Percentiles rank a stretch among this genome's conserved stretches.
phyloP scores from a whole-genome alignment of 2,329 filamentous ascomycete genomes.

The Metarhizium rileyi region DNA sequence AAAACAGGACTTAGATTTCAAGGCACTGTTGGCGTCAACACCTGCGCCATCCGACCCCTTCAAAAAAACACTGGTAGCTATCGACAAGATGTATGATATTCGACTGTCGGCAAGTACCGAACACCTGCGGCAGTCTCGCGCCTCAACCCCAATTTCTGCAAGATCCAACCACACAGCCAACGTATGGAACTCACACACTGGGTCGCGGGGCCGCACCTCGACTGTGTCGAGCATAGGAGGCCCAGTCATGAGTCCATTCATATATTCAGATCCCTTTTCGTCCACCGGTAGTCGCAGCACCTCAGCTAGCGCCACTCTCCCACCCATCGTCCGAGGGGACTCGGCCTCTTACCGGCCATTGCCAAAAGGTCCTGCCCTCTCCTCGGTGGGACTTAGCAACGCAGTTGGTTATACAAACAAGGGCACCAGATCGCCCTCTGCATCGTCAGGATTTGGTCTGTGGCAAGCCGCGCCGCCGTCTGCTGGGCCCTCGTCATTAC shows the following conservation, averaged over 20 bases:
- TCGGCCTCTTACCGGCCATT: constrained; percentile 18
- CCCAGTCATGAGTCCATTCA: constrained; percentile 24
- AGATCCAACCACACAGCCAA: constrained; percentile 23
- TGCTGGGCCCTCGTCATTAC: constrained; percentile 28
- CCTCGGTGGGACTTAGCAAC: constrained; percentile 8
- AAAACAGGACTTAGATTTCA: constrained; percentile 36
- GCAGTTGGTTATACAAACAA: constrained; percentile 10
- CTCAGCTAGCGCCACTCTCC: constrained; percentile 31
- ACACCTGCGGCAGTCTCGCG: constrained; percentile 45
- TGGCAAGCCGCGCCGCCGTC: constrained; percentile 28
- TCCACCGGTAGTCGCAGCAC: constrained; percentile 32
- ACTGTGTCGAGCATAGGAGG: constrained; percentile 14
- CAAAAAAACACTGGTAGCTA: constrained; percentile 26
- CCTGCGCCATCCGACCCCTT: constrained; percentile 12
- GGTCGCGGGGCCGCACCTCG: constrained; percentile 26
- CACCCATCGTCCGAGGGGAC: constrained; percentile 19
- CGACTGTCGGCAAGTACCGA: constrained; percentile 66
- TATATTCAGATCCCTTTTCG: constrained; percentile 32
- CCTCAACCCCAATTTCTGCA: constrained; percentile 23
- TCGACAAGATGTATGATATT: constrained; percentile 61
- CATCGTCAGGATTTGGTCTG: constrained; percentile 18
- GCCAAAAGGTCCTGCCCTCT: constrained; percentile 10
- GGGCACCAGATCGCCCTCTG: constrained; percentile 14
- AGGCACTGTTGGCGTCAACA: constrained; percentile 20
- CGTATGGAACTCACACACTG: constrained; percentile 17